phyloP scores from a whole-genome alignment of 75 land plant genomes.

The Cryptomeria japonica region DNA sequence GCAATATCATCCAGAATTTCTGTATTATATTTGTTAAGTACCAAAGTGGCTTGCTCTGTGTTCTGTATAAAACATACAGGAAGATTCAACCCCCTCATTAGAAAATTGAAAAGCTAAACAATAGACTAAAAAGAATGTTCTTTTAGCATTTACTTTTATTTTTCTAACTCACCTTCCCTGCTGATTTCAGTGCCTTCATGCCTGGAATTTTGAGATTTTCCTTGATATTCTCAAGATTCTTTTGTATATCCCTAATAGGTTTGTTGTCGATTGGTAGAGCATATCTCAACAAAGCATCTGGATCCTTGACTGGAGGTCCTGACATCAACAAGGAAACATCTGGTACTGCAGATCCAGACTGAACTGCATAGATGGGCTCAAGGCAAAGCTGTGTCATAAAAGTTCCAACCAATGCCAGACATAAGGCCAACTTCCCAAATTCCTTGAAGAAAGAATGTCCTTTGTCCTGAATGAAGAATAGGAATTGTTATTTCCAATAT shows the following conservation, averaged over 20 bases:
- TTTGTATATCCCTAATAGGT: constrained; percentile 89
- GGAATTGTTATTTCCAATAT: not conserved
- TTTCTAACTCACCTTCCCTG: constrained; percentile 59
- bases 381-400: constrained; percentile 3
- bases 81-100: not conserved
- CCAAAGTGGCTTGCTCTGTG: constrained; percentile 85
- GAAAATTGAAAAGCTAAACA: not conserved
- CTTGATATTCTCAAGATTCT: constrained; percentile 85
- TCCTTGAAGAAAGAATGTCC: not conserved
- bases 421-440: not conserved
- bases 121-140: not conserved
- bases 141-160: not conserved
- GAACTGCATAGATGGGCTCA: constrained; percentile 35
- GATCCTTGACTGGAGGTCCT: constrained; percentile 96
- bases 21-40: constrained; percentile 68
- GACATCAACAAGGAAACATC: constrained; percentile 78
- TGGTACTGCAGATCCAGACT: constrained; percentile 34
- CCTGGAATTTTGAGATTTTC: constrained; percentile 89
- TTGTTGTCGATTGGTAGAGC: constrained; percentile 92
- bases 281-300: constrained; percentile 83
- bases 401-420: constrained; percentile 9
- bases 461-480: not conserved
- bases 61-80: constrained; percentile 35
- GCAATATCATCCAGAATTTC: constrained; percentile 67
- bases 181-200: constrained; percentile 75